These are phyloP conservation scores for Cercophora samala DNA, from an alignment of 495 filamentous ascomycete species.

Conservation along the genomic window DNA sequence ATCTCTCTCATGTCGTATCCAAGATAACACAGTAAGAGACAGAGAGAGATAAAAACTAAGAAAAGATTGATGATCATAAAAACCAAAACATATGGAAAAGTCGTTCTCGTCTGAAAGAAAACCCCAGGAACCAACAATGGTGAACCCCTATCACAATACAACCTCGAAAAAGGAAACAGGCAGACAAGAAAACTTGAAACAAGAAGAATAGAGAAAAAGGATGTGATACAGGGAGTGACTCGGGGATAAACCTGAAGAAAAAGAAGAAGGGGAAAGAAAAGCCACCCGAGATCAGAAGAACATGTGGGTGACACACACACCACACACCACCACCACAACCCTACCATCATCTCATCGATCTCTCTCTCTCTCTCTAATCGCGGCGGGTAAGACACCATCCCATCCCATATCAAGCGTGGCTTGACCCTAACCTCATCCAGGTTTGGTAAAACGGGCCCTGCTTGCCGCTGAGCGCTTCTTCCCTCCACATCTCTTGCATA, in stretches of 20 bases:
- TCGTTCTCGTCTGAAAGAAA: background rate
- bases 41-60: slow-evolving; percentile 22
- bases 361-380: no score
- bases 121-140: background rate
- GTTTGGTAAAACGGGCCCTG: background rate
- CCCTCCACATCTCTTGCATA: background rate
- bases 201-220: slow-evolving; percentile 11
- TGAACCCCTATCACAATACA: background rate
- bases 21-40: slow-evolving; percentile 23
- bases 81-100: background rate
- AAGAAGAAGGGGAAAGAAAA: slow-evolving; percentile 15
- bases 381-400: background rate
- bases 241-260: slow-evolving; percentile 10
- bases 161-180: background rate
- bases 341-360: background rate
- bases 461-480: background rate
- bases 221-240: slow-evolving; percentile 9
- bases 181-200: slow-evolving; percentile 17
- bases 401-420: background rate
- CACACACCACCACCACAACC: no score
- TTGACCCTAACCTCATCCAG: background rate
- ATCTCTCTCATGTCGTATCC: slow-evolving; percentile 30
- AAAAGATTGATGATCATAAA: slow-evolving; percentile 11
- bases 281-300: background rate
- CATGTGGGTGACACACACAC: background rate